Conservation (phyloP, 495 filamentous ascomycete species). For the Hyaloscypha variabilis region DNA sequence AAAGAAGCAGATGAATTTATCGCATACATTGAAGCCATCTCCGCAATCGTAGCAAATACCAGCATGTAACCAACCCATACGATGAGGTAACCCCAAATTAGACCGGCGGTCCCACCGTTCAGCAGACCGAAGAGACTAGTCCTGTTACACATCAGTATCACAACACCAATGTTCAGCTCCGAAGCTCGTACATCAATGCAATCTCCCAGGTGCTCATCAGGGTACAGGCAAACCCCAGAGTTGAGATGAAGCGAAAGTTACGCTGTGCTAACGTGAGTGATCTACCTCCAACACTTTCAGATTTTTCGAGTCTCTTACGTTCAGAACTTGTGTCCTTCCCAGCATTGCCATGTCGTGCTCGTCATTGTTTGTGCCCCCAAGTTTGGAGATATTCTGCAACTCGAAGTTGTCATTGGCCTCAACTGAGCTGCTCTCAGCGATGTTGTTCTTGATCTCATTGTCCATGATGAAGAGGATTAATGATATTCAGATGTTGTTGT, state of each 20-base stretch:
- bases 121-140: slow-evolving; percentile 17
- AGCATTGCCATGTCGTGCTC: not conserved
- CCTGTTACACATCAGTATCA: slow-evolving; percentile 9
- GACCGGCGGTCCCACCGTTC: slow-evolving; percentile 51
- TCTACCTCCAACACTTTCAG: not conserved
- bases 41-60: slow-evolving; percentile 44
- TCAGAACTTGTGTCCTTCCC: slow-evolving; percentile 1
- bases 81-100: slow-evolving; percentile 54
- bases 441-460: not conserved
- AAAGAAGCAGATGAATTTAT: not conserved
- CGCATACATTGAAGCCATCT: slow-evolving; percentile 46
- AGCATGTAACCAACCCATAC: slow-evolving; percentile 49
- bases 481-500: not conserved
- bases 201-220: slow-evolving; percentile 51
- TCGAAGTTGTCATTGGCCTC: not conserved
- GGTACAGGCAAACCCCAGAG: slow-evolving; percentile 47
- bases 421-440: not conserved
- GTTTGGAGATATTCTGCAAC: not conserved
- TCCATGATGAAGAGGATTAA: not conserved
- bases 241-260: slow-evolving; percentile 50
- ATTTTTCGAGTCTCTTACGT: not conserved
- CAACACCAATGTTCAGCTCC: not conserved
- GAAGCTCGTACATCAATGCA: slow-evolving; percentile 28
- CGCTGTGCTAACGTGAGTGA: slow-evolving; percentile 25
- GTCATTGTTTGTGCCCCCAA: not conserved